Evolutionary conservation across 2,329 filamentous ascomycete species (phyloP), one percentile per base, ranked within the genome.

Genomic region (Sporothrix euskadiensis): DNA sequence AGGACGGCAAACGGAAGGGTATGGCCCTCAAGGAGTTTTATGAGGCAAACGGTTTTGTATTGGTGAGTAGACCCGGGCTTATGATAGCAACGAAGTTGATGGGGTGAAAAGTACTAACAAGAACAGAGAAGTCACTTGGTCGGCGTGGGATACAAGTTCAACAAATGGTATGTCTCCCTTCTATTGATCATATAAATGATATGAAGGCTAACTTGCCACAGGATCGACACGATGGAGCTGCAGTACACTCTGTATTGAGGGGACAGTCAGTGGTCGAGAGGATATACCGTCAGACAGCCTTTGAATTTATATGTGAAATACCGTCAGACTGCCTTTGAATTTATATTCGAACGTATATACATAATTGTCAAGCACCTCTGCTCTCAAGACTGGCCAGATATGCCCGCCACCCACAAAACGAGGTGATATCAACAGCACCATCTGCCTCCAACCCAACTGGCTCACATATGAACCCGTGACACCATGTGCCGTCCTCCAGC

Each of bases 401-500:
- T 0, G 77, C 72, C 61, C 78, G 77, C 81, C 81, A 82, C 6
- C 80, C 80, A 2, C 80, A 79, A 52, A 78, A 78, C 0, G 68
- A 66, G 0, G 79, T 82, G 30, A 82, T 80, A 32, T 82, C 81
- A 0, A 71, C 73, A 0, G 80, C 81, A 41, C 74, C 76, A 0
- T 76, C 75, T 54, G 52, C 22, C 8, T 56, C 52, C 1, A 82
- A 72, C 0, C 81, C 81, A 4, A 77, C 71, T 1, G 80, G 81
- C 73, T 83, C 81, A 54, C 82, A 83, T 1, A 83, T 77, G 59
- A 83, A 82, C 0, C 82, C 81, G 16, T 73, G 78, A 5, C 80
- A 77, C 82, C 81, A 83, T 6, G 76, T 75, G 1, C 79, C 79
- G 54, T 82, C 78, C 0, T 68, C 52, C 0, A 83, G 77, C 75